These are phyloP conservation scores for Oemleria cerasiformis DNA, from an alignment of 306 rosid genomes.

Conservation along the genomic window DNA sequence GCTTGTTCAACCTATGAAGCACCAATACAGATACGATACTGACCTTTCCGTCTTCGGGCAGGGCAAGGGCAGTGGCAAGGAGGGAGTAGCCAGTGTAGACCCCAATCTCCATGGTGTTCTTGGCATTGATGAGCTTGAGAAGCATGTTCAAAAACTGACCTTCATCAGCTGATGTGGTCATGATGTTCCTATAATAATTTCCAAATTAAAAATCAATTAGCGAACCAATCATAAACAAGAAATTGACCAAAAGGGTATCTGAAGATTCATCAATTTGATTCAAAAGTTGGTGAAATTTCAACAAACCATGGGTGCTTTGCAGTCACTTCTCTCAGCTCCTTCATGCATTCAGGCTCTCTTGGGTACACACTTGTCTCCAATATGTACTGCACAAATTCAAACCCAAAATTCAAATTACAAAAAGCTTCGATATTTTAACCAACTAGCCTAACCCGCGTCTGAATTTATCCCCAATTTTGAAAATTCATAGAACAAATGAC, in stretches of 20 bases:
- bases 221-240: background rate
- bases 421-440: background rate
- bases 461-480: too few relatives aligned
- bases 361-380: conserved; percentile 90
- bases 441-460: too few relatives aligned
- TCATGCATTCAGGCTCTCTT: conserved; percentile 88
- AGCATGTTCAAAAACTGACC: conserved; percentile 91
- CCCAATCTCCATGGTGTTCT: conserved; percentile 95
- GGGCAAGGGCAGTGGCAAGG: conserved; percentile 89
- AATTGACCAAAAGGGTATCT: background rate
- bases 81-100: conserved; percentile 95
- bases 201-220: background rate
- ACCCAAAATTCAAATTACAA: background rate
- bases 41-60: conserved; percentile 95
- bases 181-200: conserved; percentile 61
- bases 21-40: too few relatives aligned
- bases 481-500: too few relatives aligned
- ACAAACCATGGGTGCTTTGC: conserved; percentile 84
- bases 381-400: conserved; percentile 54
- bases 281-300: background rate
- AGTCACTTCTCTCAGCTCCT: conserved; percentile 83
- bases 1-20: too few relatives aligned
- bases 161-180: conserved; percentile 94
- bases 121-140: conserved; percentile 84
- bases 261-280: background rate